A percentile compares a stretch with the other conserved stretches of the same genome.
These are phyloP conservation scores for Didymella sp. DNA, from an alignment of 2,329 filamentous ascomycete genomes.

Conservation along the genomic window DNA sequence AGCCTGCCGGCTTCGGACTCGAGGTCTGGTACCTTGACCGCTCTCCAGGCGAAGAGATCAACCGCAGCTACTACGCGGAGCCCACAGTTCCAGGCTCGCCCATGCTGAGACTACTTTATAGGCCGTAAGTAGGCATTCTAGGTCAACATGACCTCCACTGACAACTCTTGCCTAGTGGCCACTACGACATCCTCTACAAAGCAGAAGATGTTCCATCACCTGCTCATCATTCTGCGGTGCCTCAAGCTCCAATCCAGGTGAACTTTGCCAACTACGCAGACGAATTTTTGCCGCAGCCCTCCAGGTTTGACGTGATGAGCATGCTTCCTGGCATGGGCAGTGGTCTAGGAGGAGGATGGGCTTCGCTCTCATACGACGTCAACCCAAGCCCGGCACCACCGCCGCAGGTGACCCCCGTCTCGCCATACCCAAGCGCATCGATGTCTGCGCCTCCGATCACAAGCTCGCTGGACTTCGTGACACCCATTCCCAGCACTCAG, in stretches of 20 bases:
- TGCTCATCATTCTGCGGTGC: slow-evolving; percentile 35
- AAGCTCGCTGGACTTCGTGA: slow-evolving; percentile 45
- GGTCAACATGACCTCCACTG: neutral
- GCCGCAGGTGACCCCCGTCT: slow-evolving; percentile 40
- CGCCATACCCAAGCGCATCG: slow-evolving; percentile 41
- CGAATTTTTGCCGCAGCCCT: slow-evolving; percentile 51
- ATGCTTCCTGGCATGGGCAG: slow-evolving; percentile 57
- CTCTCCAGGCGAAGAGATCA: slow-evolving; percentile 78
- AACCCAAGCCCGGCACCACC: slow-evolving; percentile 42
- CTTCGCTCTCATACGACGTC: slow-evolving; percentile 47
- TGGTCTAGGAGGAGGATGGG: slow-evolving; percentile 44
- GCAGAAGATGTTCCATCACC: slow-evolving; percentile 57
- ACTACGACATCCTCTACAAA: slow-evolving; percentile 94
- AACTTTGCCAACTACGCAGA: slow-evolving; percentile 48
- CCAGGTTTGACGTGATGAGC: slow-evolving; percentile 46
- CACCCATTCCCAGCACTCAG: slow-evolving; percentile 38
- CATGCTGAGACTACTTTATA: slow-evolving; percentile 71
- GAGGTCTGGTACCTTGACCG: slow-evolving; percentile 93
- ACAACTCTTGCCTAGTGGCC: slow-evolving; percentile 62
- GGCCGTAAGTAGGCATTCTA: slow-evolving; percentile 60
- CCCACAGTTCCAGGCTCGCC: slow-evolving; percentile 61
- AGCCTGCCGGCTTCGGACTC: slow-evolving; percentile 77
- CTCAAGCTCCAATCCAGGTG: slow-evolving; percentile 44
- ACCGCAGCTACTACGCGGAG: slow-evolving; percentile 68
- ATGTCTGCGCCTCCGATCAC: slow-evolving; percentile 39